A percentile compares a stretch with the other conserved stretches of the same genome.
phyloP scores from a whole-genome alignment of 305 asterid species.

The Fraxinus dipetala region DNA sequence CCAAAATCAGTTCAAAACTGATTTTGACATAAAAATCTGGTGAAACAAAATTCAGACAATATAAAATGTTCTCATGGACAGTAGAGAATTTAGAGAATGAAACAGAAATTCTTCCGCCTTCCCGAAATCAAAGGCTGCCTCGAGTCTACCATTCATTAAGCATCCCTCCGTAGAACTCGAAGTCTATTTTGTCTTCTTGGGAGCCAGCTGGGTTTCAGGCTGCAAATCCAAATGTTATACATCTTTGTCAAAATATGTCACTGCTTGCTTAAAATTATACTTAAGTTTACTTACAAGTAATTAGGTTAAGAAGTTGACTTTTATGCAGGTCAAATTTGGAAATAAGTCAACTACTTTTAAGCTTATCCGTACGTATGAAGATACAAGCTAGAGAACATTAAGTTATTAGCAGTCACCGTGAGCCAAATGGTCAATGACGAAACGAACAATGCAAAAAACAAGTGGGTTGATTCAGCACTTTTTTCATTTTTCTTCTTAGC shows the following conservation, averaged over 20 bases:
- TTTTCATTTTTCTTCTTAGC: background rate
- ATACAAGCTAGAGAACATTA: background rate
- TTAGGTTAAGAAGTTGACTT: background rate
- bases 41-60: background rate
- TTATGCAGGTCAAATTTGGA: background rate
- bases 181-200: slow-evolving; percentile 46
- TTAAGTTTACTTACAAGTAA: background rate
- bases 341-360: background rate
- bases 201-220: slow-evolving; percentile 60
- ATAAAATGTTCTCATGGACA: background rate
- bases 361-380: background rate
- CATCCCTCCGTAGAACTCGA: slow-evolving; percentile 3
- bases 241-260: background rate
- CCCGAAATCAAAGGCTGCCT: background rate
- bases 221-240: slow-evolving; percentile 28
- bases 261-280: background rate
- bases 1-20: background rate
- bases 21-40: background rate
- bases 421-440: background rate
- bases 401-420: background rate
- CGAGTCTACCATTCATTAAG: background rate
- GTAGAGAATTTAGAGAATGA: background rate
- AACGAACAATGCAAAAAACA: background rate
- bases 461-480: background rate
- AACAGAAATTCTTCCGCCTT: background rate